phyloP scores from a whole-genome alignment of 2,329 filamentous ascomycete genomes.

The Blumeriella jaapii region DNA sequence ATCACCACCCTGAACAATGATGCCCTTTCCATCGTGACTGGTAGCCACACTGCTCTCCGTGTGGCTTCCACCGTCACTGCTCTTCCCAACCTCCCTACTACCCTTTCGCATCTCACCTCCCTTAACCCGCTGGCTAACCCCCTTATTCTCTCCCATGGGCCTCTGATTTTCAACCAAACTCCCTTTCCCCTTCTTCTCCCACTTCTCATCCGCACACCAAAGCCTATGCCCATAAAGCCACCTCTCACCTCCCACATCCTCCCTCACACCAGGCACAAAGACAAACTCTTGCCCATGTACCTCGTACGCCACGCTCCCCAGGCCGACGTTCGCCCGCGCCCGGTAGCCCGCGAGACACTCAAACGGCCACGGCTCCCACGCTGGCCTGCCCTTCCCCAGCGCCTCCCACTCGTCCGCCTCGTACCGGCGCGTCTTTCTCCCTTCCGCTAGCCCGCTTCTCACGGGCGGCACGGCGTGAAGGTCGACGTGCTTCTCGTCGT shows the following conservation, averaged over 20 bases:
- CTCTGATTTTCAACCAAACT: too few species aligned
- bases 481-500: slow-evolving; percentile 1
- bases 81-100: too few species aligned
- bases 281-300: slow-evolving; percentile 11
- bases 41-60: too few species aligned
- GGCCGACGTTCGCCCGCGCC: slow-evolving; percentile 11
- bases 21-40: too few species aligned
- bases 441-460: neutral
- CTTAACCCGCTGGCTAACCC: too few species aligned
- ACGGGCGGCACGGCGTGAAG: neutral
- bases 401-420: slow-evolving; percentile 3
- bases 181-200: slow-evolving; percentile 6
- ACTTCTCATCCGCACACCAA: slow-evolving; percentile 10
- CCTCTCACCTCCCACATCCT: slow-evolving; percentile 11
- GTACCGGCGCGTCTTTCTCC: neutral
- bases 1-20: too few species aligned
- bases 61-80: too few species aligned
- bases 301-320: slow-evolving; percentile 9
- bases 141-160: too few species aligned
- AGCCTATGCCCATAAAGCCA: slow-evolving; percentile 11
- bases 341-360: slow-evolving; percentile 7
- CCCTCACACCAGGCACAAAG: slow-evolving; percentile 8
- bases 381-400: too few species aligned
- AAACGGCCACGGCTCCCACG: slow-evolving; percentile 4
- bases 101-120: too few species aligned